These are phyloP conservation scores for Endocarpon pusillum DNA, from an alignment of 495 filamentous ascomycete species.

Conservation along the genomic window DNA sequence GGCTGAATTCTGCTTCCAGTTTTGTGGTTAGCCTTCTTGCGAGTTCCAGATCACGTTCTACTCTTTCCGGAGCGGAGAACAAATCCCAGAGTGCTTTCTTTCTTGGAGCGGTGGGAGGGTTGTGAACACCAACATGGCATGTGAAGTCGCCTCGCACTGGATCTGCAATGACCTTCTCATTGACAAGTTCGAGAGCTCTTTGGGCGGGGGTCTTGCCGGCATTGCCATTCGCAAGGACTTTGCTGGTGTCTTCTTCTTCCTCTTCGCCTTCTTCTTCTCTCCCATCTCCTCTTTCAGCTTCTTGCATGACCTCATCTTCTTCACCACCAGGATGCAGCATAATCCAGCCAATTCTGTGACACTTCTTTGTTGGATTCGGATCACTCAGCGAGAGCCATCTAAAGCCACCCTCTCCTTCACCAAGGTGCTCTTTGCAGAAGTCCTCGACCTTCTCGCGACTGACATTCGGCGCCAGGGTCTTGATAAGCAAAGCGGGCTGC, in stretches of 20 bases:
- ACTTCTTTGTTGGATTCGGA: slow-evolving; percentile 91
- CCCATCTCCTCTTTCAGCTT: slow-evolving; percentile 35
- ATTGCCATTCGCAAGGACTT: slow-evolving; percentile 14
- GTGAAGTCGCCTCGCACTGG: slow-evolving; percentile 85
- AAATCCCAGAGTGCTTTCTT: slow-evolving; percentile 98
- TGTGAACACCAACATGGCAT: slow-evolving; percentile 91
- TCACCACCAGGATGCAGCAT: slow-evolving; percentile 74
- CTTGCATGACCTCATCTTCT: slow-evolving; percentile 30
- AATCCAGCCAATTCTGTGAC: slow-evolving; percentile 96
- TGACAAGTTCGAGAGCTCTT: slow-evolving; percentile 78
- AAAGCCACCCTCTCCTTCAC: slow-evolving; percentile 71
- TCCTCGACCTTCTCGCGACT: slow-evolving; percentile 83
- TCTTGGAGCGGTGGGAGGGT: slow-evolving; percentile 63
- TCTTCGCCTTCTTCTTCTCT: slow-evolving; percentile 48
- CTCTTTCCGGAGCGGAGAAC: slow-evolving; percentile 76
- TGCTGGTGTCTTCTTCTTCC: too few species aligned
- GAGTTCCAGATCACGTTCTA: slow-evolving; percentile 69
- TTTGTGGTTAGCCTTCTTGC: slow-evolving; percentile 58
- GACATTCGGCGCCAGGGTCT: slow-evolving; percentile 93
- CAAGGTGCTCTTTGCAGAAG: slow-evolving; percentile 82
- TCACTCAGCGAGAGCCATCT: slow-evolving; percentile 89
- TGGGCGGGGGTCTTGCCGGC: slow-evolving; percentile 40
- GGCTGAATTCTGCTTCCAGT: slow-evolving; percentile 64
- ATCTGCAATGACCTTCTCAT: slow-evolving; percentile 91
- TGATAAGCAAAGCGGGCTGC: slow-evolving; percentile 88